Evolutionary conservation across 768 basidiomycete species (phyloP).

Genomic region (Coprinopsis strossmayeri): DNA sequence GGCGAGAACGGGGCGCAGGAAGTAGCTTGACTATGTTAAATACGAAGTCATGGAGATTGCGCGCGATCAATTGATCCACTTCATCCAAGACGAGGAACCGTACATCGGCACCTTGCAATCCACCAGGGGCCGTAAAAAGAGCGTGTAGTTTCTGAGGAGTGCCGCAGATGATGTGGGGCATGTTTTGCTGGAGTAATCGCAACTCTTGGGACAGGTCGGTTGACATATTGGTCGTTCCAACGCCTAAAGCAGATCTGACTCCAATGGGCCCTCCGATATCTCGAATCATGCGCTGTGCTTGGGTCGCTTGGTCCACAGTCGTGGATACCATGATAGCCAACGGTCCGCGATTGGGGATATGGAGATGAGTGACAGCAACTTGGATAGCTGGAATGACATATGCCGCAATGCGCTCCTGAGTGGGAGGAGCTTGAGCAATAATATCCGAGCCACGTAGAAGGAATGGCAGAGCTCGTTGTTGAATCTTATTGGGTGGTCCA

Average conservation of each 20-base stretch:
- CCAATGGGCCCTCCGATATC: slow-evolving; percentile 93
- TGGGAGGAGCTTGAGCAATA: slow-evolving; percentile 97
- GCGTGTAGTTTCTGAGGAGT: slow-evolving; percentile 96
- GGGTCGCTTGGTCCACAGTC: slow-evolving; percentile 97
- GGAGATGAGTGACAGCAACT: slow-evolving; percentile 62
- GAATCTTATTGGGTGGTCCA: slow-evolving; percentile 98
- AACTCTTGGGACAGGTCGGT: slow-evolving; percentile 70
- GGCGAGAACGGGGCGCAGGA: slow-evolving; percentile 78
- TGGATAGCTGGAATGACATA: slow-evolving; percentile 93
- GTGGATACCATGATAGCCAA: slow-evolving; percentile 93
- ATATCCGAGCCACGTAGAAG: slow-evolving; percentile 91
- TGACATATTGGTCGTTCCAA: slow-evolving; percentile 64
- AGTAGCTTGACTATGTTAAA: slow-evolving; percentile 89
- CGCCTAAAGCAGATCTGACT: slow-evolving; percentile 82
- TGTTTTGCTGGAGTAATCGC: slow-evolving; percentile 80
- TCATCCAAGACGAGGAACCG: slow-evolving; percentile 95
- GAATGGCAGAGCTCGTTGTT: slow-evolving; percentile 94
- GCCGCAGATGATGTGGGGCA: slow-evolving; percentile 94
- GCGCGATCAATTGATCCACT: slow-evolving; percentile 95
- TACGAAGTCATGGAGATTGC: slow-evolving; percentile 93
- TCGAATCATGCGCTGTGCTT: slow-evolving; percentile 92
- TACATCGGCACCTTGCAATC: slow-evolving; percentile 76
- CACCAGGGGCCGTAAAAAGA: slow-evolving; percentile 76
- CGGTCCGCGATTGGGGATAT: slow-evolving; percentile 65
- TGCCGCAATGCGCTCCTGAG: slow-evolving; percentile 96